These are phyloP conservation scores for Fraxinus floribunda DNA, from an alignment of 305 asterid species.

Conservation along the genomic window DNA sequence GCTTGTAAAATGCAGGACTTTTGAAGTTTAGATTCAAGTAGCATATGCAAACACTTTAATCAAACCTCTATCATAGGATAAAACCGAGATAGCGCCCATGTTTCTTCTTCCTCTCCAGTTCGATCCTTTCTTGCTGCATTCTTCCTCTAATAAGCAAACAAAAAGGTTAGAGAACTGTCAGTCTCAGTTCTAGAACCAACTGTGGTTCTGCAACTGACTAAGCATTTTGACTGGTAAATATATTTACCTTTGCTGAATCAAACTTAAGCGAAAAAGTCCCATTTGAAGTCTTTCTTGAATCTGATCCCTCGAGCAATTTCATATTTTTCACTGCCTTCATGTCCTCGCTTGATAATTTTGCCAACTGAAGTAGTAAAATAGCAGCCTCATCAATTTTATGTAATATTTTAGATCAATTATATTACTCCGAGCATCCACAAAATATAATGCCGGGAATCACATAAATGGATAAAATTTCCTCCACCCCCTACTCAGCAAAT, in stretches of 20 bases:
- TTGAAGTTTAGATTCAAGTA: slow-evolving; percentile 16
- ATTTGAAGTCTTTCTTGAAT: slow-evolving; percentile 51
- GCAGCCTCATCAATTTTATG: slow-evolving; percentile 12
- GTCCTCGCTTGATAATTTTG: slow-evolving; percentile 77
- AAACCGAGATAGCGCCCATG: slow-evolving; percentile 88
- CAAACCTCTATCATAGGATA: slow-evolving; percentile 90
- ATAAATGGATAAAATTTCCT: neutral
- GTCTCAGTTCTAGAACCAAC: slow-evolving; percentile 21
- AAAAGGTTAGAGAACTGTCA: slow-evolving; percentile 34
- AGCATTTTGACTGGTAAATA: slow-evolving; percentile 11
- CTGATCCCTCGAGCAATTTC: slow-evolving; percentile 73
- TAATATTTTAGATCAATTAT: neutral
- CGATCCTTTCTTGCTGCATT: slow-evolving; percentile 91
- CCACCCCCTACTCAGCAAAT: neutral
- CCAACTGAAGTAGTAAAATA: slow-evolving; percentile 57
- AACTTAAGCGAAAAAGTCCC: slow-evolving; percentile 87
- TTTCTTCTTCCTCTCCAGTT: slow-evolving; percentile 87
- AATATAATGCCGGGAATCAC: neutral
- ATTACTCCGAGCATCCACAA: slow-evolving; percentile 15
- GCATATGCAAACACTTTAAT: slow-evolving; percentile 25
- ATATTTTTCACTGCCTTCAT: slow-evolving; percentile 84
- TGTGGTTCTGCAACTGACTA: slow-evolving; percentile 2
- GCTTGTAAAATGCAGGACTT: neutral
- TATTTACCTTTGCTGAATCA: slow-evolving; percentile 78
- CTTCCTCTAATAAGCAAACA: slow-evolving; percentile 55